phyloP scores from a whole-genome alignment of 148 eudicot genomes.

The Persicaria maculosa region DNA sequence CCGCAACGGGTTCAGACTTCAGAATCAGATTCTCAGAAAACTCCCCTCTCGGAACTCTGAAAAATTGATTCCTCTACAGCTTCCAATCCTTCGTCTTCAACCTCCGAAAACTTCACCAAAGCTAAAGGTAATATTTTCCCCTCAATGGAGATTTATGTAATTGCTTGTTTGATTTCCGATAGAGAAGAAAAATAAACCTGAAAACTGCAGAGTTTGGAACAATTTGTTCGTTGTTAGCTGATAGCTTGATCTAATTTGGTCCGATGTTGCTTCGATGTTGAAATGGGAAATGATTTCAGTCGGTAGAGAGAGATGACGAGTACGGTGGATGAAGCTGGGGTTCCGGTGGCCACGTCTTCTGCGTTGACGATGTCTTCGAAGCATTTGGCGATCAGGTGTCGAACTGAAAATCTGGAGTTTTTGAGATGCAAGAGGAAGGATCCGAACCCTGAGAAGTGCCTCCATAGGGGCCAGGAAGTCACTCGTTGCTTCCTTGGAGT shows the following conservation, averaged over 20 bases:
- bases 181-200: neutral
- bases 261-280: neutral
- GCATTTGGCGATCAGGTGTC: slow-evolving; percentile 45
- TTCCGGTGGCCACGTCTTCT: slow-evolving; percentile 56
- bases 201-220: neutral
- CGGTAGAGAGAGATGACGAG: slow-evolving; percentile 26
- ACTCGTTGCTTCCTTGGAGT: slow-evolving; percentile 57
- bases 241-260: neutral
- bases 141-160: neutral
- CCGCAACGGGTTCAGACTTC: too few species aligned
- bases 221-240: neutral
- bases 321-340: slow-evolving; percentile 30
- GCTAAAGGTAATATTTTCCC: neutral
- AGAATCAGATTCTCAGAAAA: too few species aligned
- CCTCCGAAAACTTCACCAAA: neutral
- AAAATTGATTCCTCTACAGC: neutral
- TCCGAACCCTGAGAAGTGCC: slow-evolving; percentile 68
- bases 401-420: slow-evolving; percentile 45
- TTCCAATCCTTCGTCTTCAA: neutral
- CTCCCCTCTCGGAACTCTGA: too few species aligned
- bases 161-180: neutral
- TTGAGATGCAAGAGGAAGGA: slow-evolving; percentile 63
- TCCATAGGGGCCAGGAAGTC: slow-evolving; percentile 55
- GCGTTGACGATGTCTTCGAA: slow-evolving; percentile 49
- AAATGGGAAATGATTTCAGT: slow-evolving; percentile 3